Percentiles rank a stretch among this genome's conserved stretches.
These are phyloP conservation scores for Mycosphaerelloides madeirae DNA, from an alignment of 2,329 filamentous ascomycete species.

Conservation along the genomic window DNA sequence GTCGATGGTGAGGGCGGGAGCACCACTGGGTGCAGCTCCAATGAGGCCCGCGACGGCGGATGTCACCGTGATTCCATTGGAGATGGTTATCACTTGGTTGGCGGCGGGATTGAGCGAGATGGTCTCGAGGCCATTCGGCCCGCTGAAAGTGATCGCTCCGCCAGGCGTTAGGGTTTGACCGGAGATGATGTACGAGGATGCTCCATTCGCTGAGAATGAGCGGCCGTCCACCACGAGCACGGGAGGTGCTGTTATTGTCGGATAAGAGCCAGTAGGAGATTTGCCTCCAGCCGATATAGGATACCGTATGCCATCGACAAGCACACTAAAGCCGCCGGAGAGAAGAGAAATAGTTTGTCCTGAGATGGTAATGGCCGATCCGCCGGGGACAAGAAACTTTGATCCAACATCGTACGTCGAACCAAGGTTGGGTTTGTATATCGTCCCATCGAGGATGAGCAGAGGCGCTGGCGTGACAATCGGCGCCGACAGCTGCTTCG, in stretches of 20 bases:
- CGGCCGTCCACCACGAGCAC: conserved; percentile 29
- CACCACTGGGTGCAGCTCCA: conserved; percentile 13
- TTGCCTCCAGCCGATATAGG: conserved; percentile 2
- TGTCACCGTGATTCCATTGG: conserved; percentile 23
- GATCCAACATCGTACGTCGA: conserved; percentile 29
- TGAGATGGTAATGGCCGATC: conserved; percentile 31
- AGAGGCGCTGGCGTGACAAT: conserved; percentile 28
- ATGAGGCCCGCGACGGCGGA: conserved; percentile 14
- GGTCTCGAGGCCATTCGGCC: conserved; percentile 24
- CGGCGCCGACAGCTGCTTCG: conserved; percentile 30
- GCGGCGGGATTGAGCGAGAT: conserved; percentile 33
- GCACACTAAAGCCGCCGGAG: conserved; percentile 35
- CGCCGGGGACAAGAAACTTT: conserved; percentile 28
- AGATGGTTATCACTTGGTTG: conserved; percentile 16
- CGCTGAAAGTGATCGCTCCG: conserved; percentile 21
- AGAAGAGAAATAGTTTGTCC: conserved; percentile 40
- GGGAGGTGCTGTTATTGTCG: conserved; percentile 26
- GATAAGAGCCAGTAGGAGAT: no score
- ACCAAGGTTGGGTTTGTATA: conserved; percentile 29
- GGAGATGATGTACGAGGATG: conserved; percentile 25
- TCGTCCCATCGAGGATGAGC: conserved; percentile 27
- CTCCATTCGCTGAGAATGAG: conserved; percentile 23
- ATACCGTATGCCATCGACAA: conserved; percentile 32
- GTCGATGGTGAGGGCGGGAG: conserved; percentile 27
- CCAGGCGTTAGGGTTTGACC: conserved; percentile 26